Percentiles rank a stretch among this genome's conserved stretches.
These are phyloP conservation scores for Elymus sibiricus DNA, from an alignment of 176 grass and related monocot genomes.

Conservation along the genomic window DNA sequence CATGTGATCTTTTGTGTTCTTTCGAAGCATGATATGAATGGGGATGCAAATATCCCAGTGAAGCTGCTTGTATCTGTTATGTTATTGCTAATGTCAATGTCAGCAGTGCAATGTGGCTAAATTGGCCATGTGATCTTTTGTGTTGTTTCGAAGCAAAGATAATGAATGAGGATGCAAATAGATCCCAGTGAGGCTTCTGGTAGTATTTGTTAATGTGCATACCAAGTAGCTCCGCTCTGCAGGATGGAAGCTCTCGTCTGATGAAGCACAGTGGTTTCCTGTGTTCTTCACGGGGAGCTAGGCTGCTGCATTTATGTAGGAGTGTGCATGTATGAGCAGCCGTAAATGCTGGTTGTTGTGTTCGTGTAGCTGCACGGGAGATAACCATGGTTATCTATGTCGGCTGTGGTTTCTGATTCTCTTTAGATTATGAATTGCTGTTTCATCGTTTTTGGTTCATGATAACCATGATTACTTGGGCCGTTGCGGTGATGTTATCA, in stretches of 20 bases:
- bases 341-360: neutral
- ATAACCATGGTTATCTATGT: neutral
- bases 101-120: neutral
- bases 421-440: too few species aligned
- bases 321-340: neutral
- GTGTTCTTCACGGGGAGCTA: constrained; percentile 33
- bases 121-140: constrained; percentile 22
- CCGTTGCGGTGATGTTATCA: too few species aligned
- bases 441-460: too few species aligned
- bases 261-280: neutral
- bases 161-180: neutral
- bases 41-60: too few species aligned
- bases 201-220: neutral
- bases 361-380: neutral
- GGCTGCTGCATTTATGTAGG: constrained; percentile 36
- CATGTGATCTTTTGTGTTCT: too few species aligned
- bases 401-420: neutral
- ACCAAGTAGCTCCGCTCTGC: neutral
- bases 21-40: too few species aligned
- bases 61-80: too few species aligned
- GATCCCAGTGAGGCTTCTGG: too few species aligned
- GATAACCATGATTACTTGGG: too few species aligned
- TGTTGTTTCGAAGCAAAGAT: neutral
- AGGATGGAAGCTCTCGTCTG: neutral
- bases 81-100: neutral